Evolutionary conservation across 768 basidiomycete species (phyloP), one percentile per base, ranked within the genome.

Genomic region (Lentinula detonsa): DNA sequence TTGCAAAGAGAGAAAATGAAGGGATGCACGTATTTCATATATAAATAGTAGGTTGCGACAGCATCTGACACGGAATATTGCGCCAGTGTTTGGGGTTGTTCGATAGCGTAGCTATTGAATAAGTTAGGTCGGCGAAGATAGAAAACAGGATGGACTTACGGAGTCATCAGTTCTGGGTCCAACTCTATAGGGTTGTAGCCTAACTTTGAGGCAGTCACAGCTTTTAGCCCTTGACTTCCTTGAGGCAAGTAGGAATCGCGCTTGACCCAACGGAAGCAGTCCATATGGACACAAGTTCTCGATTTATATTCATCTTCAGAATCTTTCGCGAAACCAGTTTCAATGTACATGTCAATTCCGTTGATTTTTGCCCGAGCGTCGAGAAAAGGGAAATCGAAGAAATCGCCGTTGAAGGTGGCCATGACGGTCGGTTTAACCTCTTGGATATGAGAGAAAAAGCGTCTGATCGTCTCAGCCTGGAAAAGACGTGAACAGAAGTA

Each of bases 1-100:
- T 97, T 99, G 75, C 97, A 98, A 40, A 99, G 76, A 8, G 97
- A 98, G 77, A 99, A 99, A 64, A 99, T 93, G 81, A 99, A 99
- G 0, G 97, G 97, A 69, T 98, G 95, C 9, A 99, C 95, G 68
- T 99, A 99, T 95, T 98, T 99, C 97, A 98, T 99, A 76, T 99
- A 98, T 39, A 99, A 83, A 73, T 98, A 98, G 72, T 99, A 98
- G 1, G 97, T 99, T n/a, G 97, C 96, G 9, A 98, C 97, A 0
- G 97, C 97, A 81, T 99, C 97, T 72, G 97, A 99, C 31, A 99
- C 97, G 66, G 97, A 98, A 74, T 99, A 99, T 69, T 95, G 93
- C 0, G 97, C 96, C 16, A 99, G 85, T 1, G 86, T 73, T 69
- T 98, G 95, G 0, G 97, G 97, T 66, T 95, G 93, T 69, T 98